phyloP scores from a whole-genome alignment of 148 eudicot genomes.

The Rhododendron henanense region DNA sequence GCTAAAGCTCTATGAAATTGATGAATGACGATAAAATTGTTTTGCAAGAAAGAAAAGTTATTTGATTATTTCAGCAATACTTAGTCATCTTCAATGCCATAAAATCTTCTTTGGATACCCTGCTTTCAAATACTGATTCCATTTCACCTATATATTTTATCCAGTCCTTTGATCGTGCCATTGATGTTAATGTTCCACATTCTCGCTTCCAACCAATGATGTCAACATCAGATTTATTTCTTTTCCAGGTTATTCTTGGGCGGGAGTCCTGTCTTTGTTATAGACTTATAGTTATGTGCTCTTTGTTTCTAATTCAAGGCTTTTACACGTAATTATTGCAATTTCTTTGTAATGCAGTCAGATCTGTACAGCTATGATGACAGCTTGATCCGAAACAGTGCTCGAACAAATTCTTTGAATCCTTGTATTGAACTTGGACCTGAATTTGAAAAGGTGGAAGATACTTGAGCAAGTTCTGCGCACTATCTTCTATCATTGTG shows the following conservation, averaged over 20 bases:
- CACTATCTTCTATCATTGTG: neutral
- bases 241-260: slow-evolving; percentile 34
- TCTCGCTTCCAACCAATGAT: slow-evolving; percentile 34
- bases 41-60: slow-evolving; percentile 9
- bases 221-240: slow-evolving; percentile 41
- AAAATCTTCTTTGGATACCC: neutral
- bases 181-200: slow-evolving; percentile 33
- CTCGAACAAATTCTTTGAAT: slow-evolving; percentile 31
- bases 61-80: neutral
- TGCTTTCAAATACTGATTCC: slow-evolving; percentile 12
- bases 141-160: slow-evolving; percentile 9
- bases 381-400: slow-evolving; percentile 35
- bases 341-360: slow-evolving; percentile 36
- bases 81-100: neutral
- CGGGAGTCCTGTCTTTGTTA: slow-evolving; percentile 1
- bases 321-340: neutral
- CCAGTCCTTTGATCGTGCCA: slow-evolving; percentile 29
- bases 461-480: neutral
- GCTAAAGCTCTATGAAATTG: neutral
- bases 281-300: neutral
- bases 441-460: slow-evolving; percentile 37
- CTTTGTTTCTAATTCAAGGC: neutral
- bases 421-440: slow-evolving; percentile 49
- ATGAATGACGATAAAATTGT: neutral
- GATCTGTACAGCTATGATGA: slow-evolving; percentile 32